Conservation (phyloP, 1,139 yeast genomes). For the Wickerhamomyces sp. region DNA sequence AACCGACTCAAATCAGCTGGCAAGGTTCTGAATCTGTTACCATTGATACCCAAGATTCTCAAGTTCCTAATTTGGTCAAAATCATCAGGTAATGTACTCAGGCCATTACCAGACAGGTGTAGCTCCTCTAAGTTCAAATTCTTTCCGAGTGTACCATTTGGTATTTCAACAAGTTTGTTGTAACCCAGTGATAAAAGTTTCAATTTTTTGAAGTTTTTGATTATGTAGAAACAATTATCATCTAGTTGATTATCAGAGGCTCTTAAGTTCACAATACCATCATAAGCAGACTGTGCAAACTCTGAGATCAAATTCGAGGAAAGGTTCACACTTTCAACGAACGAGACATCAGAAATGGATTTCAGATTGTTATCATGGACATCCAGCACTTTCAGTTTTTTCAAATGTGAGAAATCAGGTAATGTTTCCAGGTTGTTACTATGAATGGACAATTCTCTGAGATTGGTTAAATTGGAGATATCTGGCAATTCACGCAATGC, state of each 20-base stretch:
- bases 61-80: conserved; percentile 57
- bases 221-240: conserved; percentile 70
- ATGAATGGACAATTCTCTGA: conserved; percentile 64
- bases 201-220: conserved; percentile 57
- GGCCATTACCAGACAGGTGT: conserved; percentile 79
- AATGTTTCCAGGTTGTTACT: conserved; percentile 70
- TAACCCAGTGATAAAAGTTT: conserved; percentile 72
- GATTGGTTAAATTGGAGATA: conserved; percentile 51
- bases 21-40: conserved; percentile 78
- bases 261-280: conserved; percentile 53
- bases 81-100: conserved; percentile 79
- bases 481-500: conserved; percentile 79
- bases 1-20: conserved; percentile 87
- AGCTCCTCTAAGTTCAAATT: conserved; percentile 57
- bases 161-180: conserved; percentile 79
- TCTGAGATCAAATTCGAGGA: conserved; percentile 66
- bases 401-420: conserved; percentile 65
- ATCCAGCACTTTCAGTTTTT: conserved; percentile 64
- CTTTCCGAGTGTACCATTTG: conserved; percentile 61
- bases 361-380: conserved; percentile 83
- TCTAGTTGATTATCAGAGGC: conserved; percentile 80
- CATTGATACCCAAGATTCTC: conserved; percentile 64
- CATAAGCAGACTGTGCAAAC: conserved; percentile 32
- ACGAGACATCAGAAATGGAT: conserved; percentile 57
- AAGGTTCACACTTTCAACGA: conserved; percentile 61